Base-by-base conservation (phyloP, 768 basidiomycete genomes). In the Tricholoma saponaceum region DNA sequence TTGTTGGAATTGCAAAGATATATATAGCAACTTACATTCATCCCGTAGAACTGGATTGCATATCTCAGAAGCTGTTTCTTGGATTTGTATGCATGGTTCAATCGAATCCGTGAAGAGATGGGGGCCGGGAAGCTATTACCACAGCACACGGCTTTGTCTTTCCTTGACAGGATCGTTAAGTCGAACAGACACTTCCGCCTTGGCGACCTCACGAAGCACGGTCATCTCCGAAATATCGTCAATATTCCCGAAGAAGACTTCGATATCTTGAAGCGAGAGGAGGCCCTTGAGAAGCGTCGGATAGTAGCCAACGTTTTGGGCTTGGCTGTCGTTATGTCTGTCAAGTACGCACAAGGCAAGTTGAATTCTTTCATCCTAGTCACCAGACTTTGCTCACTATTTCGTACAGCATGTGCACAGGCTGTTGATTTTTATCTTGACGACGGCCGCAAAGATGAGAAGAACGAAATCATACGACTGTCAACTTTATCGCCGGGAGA, bases 351-450 rank as follows among this genome's bases (percentile, higher is more conserved):
- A 5, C 58, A 68, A 54, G 55, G 69, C 67, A 51, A 41, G 56
- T 20, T n/a, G 49, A 10, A 43, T 39, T 54, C 13, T n/a, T n/a
- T 23, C 4, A 39, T 20, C 12, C 14, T 25, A 5, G 25, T 25
- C 14, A 18, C 13, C 2, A 5, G 23, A 39, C 2, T 16, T 26
- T 4, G 47, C 43, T n/a, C 4, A 44, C n/a, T 3, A 6, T 57
- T 37, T 9, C 4, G 10, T 10, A 9, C 37, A 70, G 67, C 60
- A 1, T 67, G 66, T 44, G 57, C 64, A 0, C 67, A 64, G 10
- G 69, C 65, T 12, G 62, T 70, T 13, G 61, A 66, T 30, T 68
- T 68, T 28, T 70, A 70, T 52, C 60, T 70, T 8, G 62, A 62
- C 43, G 60, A 68, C 22, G 44, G 55, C 13, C 59, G 58, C 39